Percentiles rank a stretch among this genome's conserved stretches.
These are phyloP conservation scores for Fusarium goolgardi DNA, from an alignment of 2,329 filamentous ascomycete genomes.

Conservation along the genomic window DNA sequence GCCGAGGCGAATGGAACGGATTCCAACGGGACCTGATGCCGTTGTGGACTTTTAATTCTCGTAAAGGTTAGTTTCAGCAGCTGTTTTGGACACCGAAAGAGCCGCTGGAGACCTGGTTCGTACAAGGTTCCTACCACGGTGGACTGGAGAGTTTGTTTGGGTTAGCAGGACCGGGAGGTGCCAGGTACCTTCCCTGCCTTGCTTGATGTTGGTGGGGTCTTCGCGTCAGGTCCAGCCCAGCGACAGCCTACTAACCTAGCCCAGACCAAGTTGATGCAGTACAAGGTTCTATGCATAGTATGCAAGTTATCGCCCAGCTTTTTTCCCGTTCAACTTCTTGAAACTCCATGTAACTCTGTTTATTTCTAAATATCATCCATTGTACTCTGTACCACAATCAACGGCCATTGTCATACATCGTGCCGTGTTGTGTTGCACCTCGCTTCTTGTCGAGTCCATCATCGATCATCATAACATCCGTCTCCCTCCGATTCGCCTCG, in stretches of 20 bases:
- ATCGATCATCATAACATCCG: not conserved
- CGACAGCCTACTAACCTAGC: constrained; percentile 1
- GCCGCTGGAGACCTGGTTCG: constrained; percentile 21
- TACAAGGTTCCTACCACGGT: not conserved
- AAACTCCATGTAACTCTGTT: constrained; percentile 12
- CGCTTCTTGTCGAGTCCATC: not conserved
- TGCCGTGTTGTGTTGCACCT: not conserved
- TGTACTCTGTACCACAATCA: not conserved
- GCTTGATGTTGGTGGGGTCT: constrained; percentile 20
- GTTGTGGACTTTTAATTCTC: constrained; percentile 15
- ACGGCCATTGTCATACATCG: not conserved
- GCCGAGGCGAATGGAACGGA: constrained; percentile 10
- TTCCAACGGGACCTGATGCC: constrained; percentile 6
- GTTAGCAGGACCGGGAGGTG: not conserved
- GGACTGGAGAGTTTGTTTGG: constrained; percentile 1
- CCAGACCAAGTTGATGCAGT: constrained; percentile 9
- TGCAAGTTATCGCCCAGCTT: constrained; percentile 23
- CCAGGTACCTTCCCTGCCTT: constrained; percentile 18
- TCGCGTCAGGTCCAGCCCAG: constrained; percentile 19
- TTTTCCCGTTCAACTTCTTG: constrained; percentile 25
- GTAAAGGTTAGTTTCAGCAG: constrained; percentile 24
- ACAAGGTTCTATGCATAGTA: constrained; percentile 2
- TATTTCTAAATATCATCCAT: not conserved
- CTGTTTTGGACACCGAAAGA: constrained; percentile 26
- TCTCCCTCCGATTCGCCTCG: not conserved